These are phyloP conservation scores for Aspergillus novofumigatus DNA, from an alignment of 2,329 filamentous ascomycete species.

Conservation along the genomic window DNA sequence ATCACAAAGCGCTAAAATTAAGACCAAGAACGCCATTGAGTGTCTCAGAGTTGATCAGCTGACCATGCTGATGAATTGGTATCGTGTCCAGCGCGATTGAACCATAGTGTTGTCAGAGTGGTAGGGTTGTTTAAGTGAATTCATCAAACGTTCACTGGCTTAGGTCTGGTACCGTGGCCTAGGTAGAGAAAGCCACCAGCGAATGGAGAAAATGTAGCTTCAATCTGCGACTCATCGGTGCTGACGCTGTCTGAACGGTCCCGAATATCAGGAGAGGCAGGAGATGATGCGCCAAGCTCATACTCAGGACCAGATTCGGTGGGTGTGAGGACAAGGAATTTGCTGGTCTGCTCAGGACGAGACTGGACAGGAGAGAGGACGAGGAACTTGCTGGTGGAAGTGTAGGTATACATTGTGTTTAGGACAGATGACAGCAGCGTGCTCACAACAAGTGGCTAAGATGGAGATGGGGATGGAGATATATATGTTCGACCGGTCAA, in stretches of 20 bases:
- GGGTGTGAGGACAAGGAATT: conserved; percentile 19
- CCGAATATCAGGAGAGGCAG: conserved; percentile 8
- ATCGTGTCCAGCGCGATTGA: conserved; percentile 20
- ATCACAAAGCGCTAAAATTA: neutral
- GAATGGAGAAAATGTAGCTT: conserved; percentile 8
- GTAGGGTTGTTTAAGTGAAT: neutral
- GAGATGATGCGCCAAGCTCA: conserved; percentile 16
- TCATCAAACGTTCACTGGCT: neutral
- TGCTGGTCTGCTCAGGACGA: neutral
- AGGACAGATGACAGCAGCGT: neutral
- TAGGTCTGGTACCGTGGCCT: conserved; percentile 17
- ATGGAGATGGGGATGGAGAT: neutral
- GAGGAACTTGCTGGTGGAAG: conserved; percentile 29
- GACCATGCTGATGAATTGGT: neutral
- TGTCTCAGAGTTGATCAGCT: neutral
- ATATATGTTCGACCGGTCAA: neutral
- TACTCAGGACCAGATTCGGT: conserved; percentile 26
- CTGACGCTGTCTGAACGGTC: conserved; percentile 25
- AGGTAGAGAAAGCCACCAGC: conserved; percentile 27
- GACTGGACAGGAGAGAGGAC: conserved; percentile 21
- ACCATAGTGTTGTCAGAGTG: neutral
- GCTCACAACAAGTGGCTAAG: conserved; percentile 2
- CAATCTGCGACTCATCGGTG: conserved; percentile 3
- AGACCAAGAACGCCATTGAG: conserved; percentile 3
- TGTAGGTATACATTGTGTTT: conserved; percentile 28